Evolutionary conservation across 371 early-diverging fungal species (phyloP).

Genomic region (Mucor piriformis): DNA sequence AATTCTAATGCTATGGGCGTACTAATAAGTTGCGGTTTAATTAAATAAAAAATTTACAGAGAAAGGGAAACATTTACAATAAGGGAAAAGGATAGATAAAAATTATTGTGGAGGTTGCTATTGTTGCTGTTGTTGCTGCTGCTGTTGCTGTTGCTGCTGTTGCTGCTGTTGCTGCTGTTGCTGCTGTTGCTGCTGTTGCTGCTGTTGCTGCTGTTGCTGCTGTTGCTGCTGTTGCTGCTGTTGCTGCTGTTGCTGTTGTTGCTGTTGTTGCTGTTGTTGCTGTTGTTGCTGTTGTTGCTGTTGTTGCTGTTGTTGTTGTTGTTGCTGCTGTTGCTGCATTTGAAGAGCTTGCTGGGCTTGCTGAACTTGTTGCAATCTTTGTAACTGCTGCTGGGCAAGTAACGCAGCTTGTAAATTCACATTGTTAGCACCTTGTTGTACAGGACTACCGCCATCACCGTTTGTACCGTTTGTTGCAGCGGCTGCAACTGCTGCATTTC

Average conservation of each 20-base stretch:
- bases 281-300: constrained; percentile 6
- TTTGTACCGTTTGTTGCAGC: not conserved
- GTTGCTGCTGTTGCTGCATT: constrained; percentile 8
- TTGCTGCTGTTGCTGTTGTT: not conserved
- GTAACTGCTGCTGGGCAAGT: constrained; percentile 19
- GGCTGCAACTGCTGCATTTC: constrained; percentile 36
- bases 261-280: constrained; percentile 2
- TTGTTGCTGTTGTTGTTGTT: constrained; percentile 12
- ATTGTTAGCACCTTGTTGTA: not conserved
- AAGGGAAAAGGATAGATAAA: no score
- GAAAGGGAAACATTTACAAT: no score
- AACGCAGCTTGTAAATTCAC: constrained; percentile 17
- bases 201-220: not conserved
- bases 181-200: not conserved
- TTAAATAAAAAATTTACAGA: no score
- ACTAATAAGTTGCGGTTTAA: no score
- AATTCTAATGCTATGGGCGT: no score
- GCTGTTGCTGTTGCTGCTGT: not conserved
- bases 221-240: not conserved
- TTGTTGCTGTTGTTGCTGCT: not conserved
- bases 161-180: not conserved
- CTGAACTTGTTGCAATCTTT: constrained; percentile 10
- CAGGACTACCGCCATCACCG: constrained; percentile 1
- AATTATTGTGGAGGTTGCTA: not conserved
- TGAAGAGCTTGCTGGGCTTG: not conserved